A percentile compares a stretch with the other conserved stretches of the same genome.
Conservation (phyloP, 176 grass and related monocot genomes). For the Zoysia japonica region DNA sequence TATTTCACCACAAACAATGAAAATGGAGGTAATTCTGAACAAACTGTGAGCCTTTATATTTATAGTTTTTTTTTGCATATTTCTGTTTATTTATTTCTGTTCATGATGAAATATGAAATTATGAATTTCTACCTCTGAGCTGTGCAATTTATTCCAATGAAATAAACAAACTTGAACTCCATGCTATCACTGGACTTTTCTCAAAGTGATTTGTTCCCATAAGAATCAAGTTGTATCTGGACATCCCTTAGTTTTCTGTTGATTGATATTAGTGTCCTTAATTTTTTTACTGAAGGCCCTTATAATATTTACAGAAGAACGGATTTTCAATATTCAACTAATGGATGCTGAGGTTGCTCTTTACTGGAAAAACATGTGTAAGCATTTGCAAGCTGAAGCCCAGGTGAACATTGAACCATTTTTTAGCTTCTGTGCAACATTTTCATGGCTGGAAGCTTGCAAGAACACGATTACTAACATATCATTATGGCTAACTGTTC, state of each 20-base stretch:
- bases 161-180: constrained; percentile 12
- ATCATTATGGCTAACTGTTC: constrained; percentile 29
- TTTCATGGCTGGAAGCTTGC: constrained; percentile 12
- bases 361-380: constrained; percentile 89
- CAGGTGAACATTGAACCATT: constrained; percentile 51
- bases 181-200: background rate
- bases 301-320: constrained; percentile 49
- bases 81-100: constrained; percentile 18
- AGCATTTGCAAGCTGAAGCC: constrained; percentile 90
- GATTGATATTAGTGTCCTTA: constrained; percentile 17
- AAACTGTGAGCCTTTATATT: background rate
- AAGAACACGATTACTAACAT: constrained; percentile 24
- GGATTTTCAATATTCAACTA: constrained; percentile 52
- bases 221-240: constrained; percentile 7
- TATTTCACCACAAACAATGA: constrained; percentile 46
- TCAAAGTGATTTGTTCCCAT: constrained; percentile 1
- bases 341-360: constrained; percentile 86
- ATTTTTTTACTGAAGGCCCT: background rate
- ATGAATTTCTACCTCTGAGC: background rate
- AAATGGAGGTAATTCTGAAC: constrained; percentile 53
- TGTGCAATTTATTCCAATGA: constrained; percentile 13
- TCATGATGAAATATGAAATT: constrained; percentile 12
- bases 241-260: constrained; percentile 12
- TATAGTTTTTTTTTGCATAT: constrained; percentile 10
- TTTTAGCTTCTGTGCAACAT: constrained; percentile 16